Evolutionary conservation across 805 yeast genomes (phyloP).

Genomic region (Metschnikowia sp.): DNA sequence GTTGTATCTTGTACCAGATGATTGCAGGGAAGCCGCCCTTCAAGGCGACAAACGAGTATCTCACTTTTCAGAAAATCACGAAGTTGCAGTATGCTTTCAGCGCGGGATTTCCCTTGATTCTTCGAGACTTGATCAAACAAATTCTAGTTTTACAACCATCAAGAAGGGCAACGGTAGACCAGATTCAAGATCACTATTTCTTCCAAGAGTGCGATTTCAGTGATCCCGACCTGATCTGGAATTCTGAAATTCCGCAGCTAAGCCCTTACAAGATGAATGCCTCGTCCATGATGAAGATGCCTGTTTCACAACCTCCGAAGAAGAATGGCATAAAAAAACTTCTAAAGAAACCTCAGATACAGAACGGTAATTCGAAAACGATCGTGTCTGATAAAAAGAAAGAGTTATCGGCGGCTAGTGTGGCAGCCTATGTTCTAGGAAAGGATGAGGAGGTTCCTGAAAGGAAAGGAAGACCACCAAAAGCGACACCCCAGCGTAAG

Average conservation of each 20-base stretch:
- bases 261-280: slow-evolving; percentile 75
- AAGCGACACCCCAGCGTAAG: neutral
- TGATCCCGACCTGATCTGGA: slow-evolving; percentile 68
- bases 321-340: slow-evolving; percentile 3
- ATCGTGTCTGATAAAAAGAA: slow-evolving; percentile 1
- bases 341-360: slow-evolving; percentile 1
- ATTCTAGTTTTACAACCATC: slow-evolving; percentile 72
- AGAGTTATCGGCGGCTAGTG: slow-evolving; percentile 33
- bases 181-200: slow-evolving; percentile 68
- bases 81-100: slow-evolving; percentile 71
- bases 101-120: slow-evolving; percentile 55
- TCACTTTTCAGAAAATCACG: slow-evolving; percentile 78
- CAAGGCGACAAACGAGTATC: slow-evolving; percentile 77
- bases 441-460: slow-evolving; percentile 18
- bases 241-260: slow-evolving; percentile 57
- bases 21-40: slow-evolving; percentile 73
- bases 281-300: slow-evolving; percentile 74
- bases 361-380: slow-evolving; percentile 3
- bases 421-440: slow-evolving; percentile 39
- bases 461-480: slow-evolving; percentile 10
- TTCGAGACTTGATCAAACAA: slow-evolving; percentile 63
- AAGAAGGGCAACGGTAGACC: slow-evolving; percentile 53
- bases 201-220: slow-evolving; percentile 66
- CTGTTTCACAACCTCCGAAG: slow-evolving; percentile 26
- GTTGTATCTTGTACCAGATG: slow-evolving; percentile 59